A percentile compares a stretch with the other conserved stretches of the same genome.
These are phyloP conservation scores for Alliaria petiolata DNA, from an alignment of 345 rosid genomes.

Conservation along the genomic window DNA sequence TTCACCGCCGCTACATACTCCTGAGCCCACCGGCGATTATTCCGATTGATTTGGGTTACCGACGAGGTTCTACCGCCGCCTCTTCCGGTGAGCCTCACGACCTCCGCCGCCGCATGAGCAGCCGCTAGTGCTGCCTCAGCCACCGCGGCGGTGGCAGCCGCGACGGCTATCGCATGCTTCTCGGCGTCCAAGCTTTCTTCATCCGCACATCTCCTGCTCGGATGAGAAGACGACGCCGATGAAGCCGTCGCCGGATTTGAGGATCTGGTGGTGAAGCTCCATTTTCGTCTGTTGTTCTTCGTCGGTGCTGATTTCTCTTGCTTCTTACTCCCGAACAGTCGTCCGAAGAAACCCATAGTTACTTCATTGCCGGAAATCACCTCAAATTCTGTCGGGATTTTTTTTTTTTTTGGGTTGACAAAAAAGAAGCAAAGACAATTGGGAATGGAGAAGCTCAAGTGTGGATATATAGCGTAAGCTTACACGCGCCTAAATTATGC, in stretches of 20 bases:
- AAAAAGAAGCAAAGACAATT: background rate
- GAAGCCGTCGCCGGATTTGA: slow-evolving; percentile 31
- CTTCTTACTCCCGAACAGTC: slow-evolving; percentile 62
- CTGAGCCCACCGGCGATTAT: slow-evolving; percentile 36
- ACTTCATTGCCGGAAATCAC: slow-evolving; percentile 29
- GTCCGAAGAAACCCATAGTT: slow-evolving; percentile 69
- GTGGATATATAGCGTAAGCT: slow-evolving; percentile 17
- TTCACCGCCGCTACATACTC: slow-evolving; percentile 52
- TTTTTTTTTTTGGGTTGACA: background rate
- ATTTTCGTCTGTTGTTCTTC: slow-evolving; percentile 43
- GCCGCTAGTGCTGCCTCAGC: slow-evolving; percentile 93
- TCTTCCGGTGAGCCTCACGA: slow-evolving; percentile 62
- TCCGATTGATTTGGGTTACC: slow-evolving; percentile 11
- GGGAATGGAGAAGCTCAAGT: background rate
- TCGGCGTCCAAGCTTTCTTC: slow-evolving; percentile 47
- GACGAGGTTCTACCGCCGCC: slow-evolving; percentile 19
- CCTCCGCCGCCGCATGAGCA: slow-evolving; percentile 95
- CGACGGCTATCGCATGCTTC: slow-evolving; percentile 87
- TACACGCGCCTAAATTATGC: background rate
- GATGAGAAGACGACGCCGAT: slow-evolving; percentile 14
- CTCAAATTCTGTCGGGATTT: background rate
- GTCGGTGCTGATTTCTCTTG: slow-evolving; percentile 20
- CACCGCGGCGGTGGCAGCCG: slow-evolving; percentile 84
- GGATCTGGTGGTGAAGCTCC: slow-evolving; percentile 71
- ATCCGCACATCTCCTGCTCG: slow-evolving; percentile 8